Evolutionary conservation across 768 basidiomycete species (phyloP), one percentile per base, ranked within the genome.

Genomic region (Pleurotus giganteus): DNA sequence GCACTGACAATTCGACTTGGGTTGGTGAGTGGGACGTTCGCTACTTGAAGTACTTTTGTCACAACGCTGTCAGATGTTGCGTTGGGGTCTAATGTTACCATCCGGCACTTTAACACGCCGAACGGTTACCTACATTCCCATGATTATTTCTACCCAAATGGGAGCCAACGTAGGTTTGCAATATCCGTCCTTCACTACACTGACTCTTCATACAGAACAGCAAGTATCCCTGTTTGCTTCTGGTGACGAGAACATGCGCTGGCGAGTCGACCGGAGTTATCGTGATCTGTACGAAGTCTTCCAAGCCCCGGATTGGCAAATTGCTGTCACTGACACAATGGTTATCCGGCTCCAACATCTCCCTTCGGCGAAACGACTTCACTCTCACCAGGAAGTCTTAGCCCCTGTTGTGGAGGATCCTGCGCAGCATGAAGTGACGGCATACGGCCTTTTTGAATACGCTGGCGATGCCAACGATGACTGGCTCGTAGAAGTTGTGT

Each of bases 161-260:
- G 97, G 24, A 93, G 89, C 65, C 81, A 89, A 70, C 97, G 94
- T 97, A 69, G 64, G 11, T 65, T 64, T 6, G 21, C 34, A 2
- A 53, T 12, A 24, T 29, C 41, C 56, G 26, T 60, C 52, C 5
- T 11, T 29, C 32, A 26, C 11, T 37, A 54, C 21, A 34, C 34
- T 54, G 17, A 47, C 23, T 31, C 7, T 32, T 28, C 41, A 34
- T 26, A 2, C 57, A 98, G 95, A 99, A 66, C 97, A 99, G 82
- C 97, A 98, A 74, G 79, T 99, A 58, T 98, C 97, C 0, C 84
- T 99, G n/a, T 98, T 98, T 66, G 96, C 97, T 2, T 96, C 98
- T 69, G 82, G 88, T n/a, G 97, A 99, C 65, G 74, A 78, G 17
- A 99, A 98, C 76, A 99, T 98, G 68, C 71, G 88, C 61, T 99